Base-by-base conservation (phyloP, 805 yeast genomes). In the Candida verbasci region DNA sequence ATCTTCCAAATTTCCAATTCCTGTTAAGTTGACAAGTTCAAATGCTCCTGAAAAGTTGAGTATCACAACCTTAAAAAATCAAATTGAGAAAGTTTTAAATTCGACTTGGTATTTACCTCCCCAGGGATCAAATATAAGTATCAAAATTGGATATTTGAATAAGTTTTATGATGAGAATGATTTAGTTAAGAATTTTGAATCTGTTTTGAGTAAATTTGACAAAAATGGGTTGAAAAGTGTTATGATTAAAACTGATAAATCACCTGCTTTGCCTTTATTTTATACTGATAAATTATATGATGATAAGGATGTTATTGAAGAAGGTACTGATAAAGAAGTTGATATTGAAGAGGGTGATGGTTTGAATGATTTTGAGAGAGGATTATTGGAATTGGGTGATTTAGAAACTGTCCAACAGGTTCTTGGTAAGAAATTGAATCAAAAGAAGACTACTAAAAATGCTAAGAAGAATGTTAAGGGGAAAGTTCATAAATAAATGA, bases 181-280 rank as follows among this genome's bases (percentile, higher is more conserved):
- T 24, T 56, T 88, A 40, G 68, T 71, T 8, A 80, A 74, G 31
- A 88, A 88, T 58, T 60, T 82, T 31, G 62, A 69, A 18, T 70
- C 74, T 28, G 76, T 86, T 10, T 58, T 77, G 24, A 56, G 63
- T 17, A 60, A 66, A 35, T 71, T 87, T 44, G 51, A 63, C 15
- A 49, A 53, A 17, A 62, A 62, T 24, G 59, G 59, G 27, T 71
- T 76, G 54, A 82, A 78, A 60, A 74, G 75, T 25, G 64, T 82
- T 23, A 76, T 74, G 51, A 56, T 85, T 43, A 87, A 87, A 65
- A 71, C 91, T 9, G 64, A 69, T 39, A 58, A 62, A 28, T 86
- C 96, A 15, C 96, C 96, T 15, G 76, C 89, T 7, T 67, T 93
- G 49, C 97, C 99, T 30, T 68, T 93, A 41, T 93, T 69, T 61